These are phyloP conservation scores for Wolfiporia cocos DNA, from an alignment of 1,284 basidiomycete species.

Conservation along the genomic window DNA sequence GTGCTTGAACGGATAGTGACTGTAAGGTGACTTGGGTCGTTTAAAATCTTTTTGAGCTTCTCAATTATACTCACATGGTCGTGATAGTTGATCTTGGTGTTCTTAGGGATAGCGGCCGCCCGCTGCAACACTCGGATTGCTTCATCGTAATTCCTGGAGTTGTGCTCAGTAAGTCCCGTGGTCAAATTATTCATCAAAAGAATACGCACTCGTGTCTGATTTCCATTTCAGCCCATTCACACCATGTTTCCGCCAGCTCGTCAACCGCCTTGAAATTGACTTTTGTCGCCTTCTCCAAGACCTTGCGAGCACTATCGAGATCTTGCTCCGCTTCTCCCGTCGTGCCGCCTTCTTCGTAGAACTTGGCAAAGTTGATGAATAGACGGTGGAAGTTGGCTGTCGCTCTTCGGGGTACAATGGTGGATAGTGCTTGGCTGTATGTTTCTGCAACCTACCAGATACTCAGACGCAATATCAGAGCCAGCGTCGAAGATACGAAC, in stretches of 20 bases:
- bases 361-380: conserved; percentile 94
- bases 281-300: conserved; percentile 88
- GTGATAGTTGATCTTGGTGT: conserved; percentile 90
- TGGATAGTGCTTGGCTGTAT: conserved; percentile 86
- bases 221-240: conserved; percentile 99
- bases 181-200: not conserved
- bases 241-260: conserved; percentile 98
- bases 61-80: conserved; percentile 72
- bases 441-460: conserved; percentile 81
- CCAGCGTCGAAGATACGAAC: conserved; percentile 29
- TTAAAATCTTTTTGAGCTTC: too few species aligned
- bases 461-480: too few species aligned
- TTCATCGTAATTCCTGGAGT: conserved; percentile 86
- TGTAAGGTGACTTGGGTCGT: too few species aligned
- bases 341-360: conserved; percentile 94
- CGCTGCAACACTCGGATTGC: conserved; percentile 93
- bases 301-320: conserved; percentile 82
- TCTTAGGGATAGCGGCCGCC: conserved; percentile 86
- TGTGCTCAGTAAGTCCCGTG: not conserved
- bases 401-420: conserved; percentile 86
- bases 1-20: conserved; percentile 80
- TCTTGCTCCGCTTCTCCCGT: conserved; percentile 76
- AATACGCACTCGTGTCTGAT: conserved; percentile 82
- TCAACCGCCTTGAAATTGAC: conserved; percentile 95
- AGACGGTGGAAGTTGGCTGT: conserved; percentile 89